Evolutionary conservation across 2,329 filamentous ascomycete species (phyloP), one percentile per base, ranked within the genome.

Genomic region (Ceratocystis albifundus): DNA sequence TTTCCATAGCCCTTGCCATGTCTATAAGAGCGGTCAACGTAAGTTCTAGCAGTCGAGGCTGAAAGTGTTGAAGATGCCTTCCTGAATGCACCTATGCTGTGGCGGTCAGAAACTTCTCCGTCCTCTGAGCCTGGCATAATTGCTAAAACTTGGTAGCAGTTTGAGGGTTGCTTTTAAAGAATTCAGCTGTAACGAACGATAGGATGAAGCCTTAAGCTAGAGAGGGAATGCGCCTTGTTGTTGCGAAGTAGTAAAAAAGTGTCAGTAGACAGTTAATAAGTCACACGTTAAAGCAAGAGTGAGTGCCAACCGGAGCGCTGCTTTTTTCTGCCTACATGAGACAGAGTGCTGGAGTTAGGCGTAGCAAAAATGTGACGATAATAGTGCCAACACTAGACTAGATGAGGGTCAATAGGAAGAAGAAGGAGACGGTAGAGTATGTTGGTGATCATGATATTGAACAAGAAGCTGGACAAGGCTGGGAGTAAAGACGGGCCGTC

Each of bases 21-120:
- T 92, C 90, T 96, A 88, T 88, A 84, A 82, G 82, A 85, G 84
- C 88, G 88, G 90, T 96, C 89, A 96, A 96, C 87, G 84, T 83
- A 86, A 84, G 80, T 86, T 87, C 85, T 83, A 83, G 86, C 82
- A 82, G 82, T 82, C 80, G 82, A 86, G 84, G 86, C 53, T 17
- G 53, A 48, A 12, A 28, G 28, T 59, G 64, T 45, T 30, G 64
- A 65, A 89, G 88, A 89, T 94, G 90, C 89, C 90, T 94, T 94
- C 76, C 77, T 78, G 73, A 79, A 48, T 63, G 61, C 22, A 32
- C 44, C 44, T 30, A 45, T 45, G 28, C 55, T 25, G 36, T 25
- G 7, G 44, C 28, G 44, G n/a, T 63, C 61, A 30, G 61, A 32
- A 48, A 63, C 32, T 22, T 50, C 44, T 32, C 61, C 61, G 8